Base-by-base conservation (phyloP, 1,284 basidiomycete species). In the Cutaneotrichosporon sp. region DNA sequence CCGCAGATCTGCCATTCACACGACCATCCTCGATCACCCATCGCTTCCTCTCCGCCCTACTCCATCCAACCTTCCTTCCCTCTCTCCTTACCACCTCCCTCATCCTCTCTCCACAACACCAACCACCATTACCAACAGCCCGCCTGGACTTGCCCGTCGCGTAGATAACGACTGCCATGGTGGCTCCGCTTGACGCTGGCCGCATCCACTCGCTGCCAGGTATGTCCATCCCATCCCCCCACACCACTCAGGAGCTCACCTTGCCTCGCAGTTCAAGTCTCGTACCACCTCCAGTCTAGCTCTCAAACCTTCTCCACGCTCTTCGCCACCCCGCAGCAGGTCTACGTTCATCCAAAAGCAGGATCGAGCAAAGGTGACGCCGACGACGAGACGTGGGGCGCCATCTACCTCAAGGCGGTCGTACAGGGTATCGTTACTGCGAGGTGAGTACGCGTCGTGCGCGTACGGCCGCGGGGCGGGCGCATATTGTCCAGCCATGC, bases 351-450 rank as follows among this genome's bases (percentile, higher is more conserved):
- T 45, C 66, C 69, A 10, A 63, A 55, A 18, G 59, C 66, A 1
- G 59, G 61, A 12, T 58, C 50, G 30, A 41, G 46, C n/a, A 49
- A 36, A 41, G 38, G 56, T n/a, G 42, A 48, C 21, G 60, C 56
- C 47, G 58, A 62, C 13, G 63, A 68, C 12, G 70, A 71, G 44
- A 56, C 60, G 8, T 73, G 70, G 68, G 72, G 72, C 8, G 68
- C 67, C 8, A 73, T 72, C 47, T 68, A 70, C 50, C 62, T 73
- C 44, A 73, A 73, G 46, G 66, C 69, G 15, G 68, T 72, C 1
- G 62, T 71, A 3, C 63, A 66, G 54, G 72, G 72, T n/a, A 63
- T 73, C 14, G 39, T 71, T 26, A 62, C 62, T 55, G 63, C 72
- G 14, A 73, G 72, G 72, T 71, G 51, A 55, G 64, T 53, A 15